These are phyloP conservation scores for Dicorynia guianensis DNA, from an alignment of 306 rosid species.

Conservation along the genomic window DNA sequence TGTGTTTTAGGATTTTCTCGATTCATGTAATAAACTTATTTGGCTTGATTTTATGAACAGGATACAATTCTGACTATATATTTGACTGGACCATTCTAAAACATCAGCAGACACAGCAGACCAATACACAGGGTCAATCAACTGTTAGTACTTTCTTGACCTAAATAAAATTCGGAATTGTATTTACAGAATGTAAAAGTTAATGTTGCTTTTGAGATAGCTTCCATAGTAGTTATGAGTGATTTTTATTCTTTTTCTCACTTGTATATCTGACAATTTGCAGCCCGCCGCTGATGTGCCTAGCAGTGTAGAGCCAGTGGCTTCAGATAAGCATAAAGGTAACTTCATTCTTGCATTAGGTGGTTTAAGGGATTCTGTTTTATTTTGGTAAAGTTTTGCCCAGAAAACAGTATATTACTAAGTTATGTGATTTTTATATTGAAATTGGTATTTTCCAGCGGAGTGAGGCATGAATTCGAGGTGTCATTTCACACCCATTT, in stretches of 20 bases:
- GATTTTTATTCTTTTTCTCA: constrained; percentile 39
- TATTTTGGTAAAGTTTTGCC: neutral
- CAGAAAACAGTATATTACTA: neutral
- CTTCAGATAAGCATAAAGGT: constrained; percentile 49
- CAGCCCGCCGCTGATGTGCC: constrained; percentile 57
- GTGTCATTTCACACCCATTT: constrained; percentile 5
- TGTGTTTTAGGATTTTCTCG: constrained; percentile 22
- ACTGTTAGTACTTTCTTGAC: constrained; percentile 47
- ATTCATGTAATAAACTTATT: constrained; percentile 20
- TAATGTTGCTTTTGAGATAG: constrained; percentile 33
- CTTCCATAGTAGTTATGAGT: constrained; percentile 14
- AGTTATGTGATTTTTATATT: constrained; percentile 33
- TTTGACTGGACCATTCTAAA: constrained; percentile 90
- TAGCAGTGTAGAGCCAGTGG: constrained; percentile 42
- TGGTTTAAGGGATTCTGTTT: constrained; percentile 13
- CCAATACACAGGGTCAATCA: constrained; percentile 50
- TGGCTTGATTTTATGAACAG: constrained; percentile 56
- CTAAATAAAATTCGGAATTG: constrained; percentile 16
- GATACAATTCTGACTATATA: constrained; percentile 64
- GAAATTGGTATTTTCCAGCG: constrained; percentile 22
- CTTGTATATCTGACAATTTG: constrained; percentile 36
- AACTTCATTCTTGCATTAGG: constrained; percentile 24
- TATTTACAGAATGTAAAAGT: neutral
- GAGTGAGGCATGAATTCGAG: neutral
- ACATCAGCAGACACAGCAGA: constrained; percentile 59